Base-by-base conservation (phyloP, 345 rosid genomes). In the Theobroma cacao region DNA sequence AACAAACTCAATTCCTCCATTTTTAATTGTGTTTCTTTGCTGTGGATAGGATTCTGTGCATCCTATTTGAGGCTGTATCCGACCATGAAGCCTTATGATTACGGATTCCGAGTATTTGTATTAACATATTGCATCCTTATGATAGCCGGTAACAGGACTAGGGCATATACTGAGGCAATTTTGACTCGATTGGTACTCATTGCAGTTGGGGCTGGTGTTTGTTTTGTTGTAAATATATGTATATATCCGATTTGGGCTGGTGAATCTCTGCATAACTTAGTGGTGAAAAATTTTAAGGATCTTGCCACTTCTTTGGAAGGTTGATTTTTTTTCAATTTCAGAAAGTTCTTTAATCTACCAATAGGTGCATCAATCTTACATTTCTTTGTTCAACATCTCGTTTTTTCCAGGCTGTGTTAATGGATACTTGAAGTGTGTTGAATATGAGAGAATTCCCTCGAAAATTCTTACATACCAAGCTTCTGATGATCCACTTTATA, bases 241-340 rank as follows among this genome's bases (percentile, higher is more conserved):
- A 93, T 95, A 75, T 95, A 87, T 82, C 98, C 98, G 10, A 93
- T 95, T 71, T 95, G 98, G 98, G 95, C 97, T 41, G 98, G 98
- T 13, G 98, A 95, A 83, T 97, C 91, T 85, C 87, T 95, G 79
- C 98, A 95, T 75, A 82, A 75, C 76, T 86, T 91, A 84, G 97
- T 93, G 64, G 95, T 81, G 45, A 91, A 91, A 83, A 91, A 91
- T 83, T 95, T 95, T 84, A 85, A 38, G 80, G 89, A 86, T 52
- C 97, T 93, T 36, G 97, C 98, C 13, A 87, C 75, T 83, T 93
- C 98, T 48, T 77, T 95, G 84, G 98, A 93, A 95, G 98, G 97
- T 91, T 81, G 33, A 36, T 63, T 47, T 64, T 61, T 18, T n/a
- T 65, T 36, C 40, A 33, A 47, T 2, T 22, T 2, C 24, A 14